These are phyloP conservation scores for Ogataea zsoltii DNA, from an alignment of 805 yeast genomes.

Conservation along the genomic window DNA sequence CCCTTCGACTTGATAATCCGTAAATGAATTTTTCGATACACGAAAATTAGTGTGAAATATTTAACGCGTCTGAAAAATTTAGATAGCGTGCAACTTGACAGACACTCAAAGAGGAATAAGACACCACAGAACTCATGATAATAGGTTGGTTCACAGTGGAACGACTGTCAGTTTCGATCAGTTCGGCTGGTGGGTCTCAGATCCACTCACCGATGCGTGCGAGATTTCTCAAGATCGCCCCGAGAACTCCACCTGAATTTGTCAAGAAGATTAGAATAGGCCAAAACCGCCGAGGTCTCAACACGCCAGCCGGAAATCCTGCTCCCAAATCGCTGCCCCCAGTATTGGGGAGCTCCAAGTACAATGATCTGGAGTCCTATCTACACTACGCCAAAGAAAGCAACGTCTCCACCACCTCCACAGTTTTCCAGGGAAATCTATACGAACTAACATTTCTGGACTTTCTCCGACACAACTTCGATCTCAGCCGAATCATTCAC, in stretches of 20 bases:
- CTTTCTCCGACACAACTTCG: slow-evolving; percentile 39
- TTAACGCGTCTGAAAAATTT: slow-evolving; percentile 4
- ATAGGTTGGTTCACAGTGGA: slow-evolving; percentile 20
- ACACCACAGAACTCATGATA: slow-evolving; percentile 12
- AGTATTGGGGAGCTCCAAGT: slow-evolving; percentile 22
- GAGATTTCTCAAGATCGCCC: slow-evolving; percentile 11
- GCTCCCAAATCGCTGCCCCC: slow-evolving; percentile 1
- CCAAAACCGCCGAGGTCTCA: background rate
- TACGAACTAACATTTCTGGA: slow-evolving; percentile 50
- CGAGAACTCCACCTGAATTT: slow-evolving; percentile 13
- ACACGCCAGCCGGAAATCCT: background rate
- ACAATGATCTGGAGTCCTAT: slow-evolving; percentile 37
- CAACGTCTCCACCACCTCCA: slow-evolving; percentile 43
- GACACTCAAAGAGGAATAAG: too few relatives aligned
- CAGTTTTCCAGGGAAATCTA: slow-evolving; percentile 55
- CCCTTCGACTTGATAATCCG: background rate
- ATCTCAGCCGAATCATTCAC: slow-evolving; percentile 40
- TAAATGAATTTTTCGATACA: background rate
- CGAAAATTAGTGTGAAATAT: background rate
- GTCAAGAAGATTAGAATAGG: slow-evolving; percentile 10
- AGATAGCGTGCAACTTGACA: too few relatives aligned
- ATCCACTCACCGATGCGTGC: background rate
- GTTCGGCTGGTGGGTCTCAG: background rate
- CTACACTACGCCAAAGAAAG: slow-evolving; percentile 34
- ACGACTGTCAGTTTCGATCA: slow-evolving; percentile 1